phyloP scores from a whole-genome alignment of 2,329 filamentous ascomycete genomes.

The Scedosporium apiospermum region DNA sequence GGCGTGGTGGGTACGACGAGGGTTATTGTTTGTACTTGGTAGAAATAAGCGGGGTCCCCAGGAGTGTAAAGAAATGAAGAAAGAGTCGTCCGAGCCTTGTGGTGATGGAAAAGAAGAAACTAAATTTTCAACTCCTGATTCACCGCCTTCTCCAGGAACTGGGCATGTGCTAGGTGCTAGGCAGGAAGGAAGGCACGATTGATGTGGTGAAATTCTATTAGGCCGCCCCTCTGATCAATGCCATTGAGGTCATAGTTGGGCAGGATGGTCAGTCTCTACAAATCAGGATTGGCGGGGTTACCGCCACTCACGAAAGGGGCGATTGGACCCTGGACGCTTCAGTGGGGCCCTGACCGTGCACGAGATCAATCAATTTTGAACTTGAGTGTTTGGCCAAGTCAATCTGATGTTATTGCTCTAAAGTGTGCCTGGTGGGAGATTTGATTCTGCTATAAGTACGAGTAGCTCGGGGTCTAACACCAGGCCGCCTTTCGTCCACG shows the following conservation, averaged over 20 bases:
- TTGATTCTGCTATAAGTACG: no score
- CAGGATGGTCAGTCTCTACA: constrained; percentile 2
- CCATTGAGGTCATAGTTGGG: constrained; percentile 5
- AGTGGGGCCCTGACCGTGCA: no score
- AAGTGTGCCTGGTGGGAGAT: no score
- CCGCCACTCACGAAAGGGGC: constrained; percentile 7
- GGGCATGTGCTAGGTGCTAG: background rate
- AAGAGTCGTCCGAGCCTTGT: background rate
- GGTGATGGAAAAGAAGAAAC: background rate
- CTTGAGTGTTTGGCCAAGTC: background rate
- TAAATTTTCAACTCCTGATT: constrained; percentile 3
- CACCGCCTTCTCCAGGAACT: constrained; percentile 6
- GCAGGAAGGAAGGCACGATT: background rate
- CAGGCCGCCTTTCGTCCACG: no score
- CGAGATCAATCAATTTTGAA: no score
- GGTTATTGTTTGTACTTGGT: no score
- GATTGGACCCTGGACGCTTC: constrained; percentile 1
- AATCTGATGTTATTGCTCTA: background rate
- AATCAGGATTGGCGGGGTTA: constrained; percentile 8
- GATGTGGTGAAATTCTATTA: background rate
- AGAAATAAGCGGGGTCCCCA: no score
- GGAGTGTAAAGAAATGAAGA: background rate
- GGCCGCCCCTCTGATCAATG: background rate
- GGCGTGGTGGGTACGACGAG: background rate
- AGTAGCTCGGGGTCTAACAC: no score